Evolutionary conservation across 2,329 filamentous ascomycete genomes (phyloP).

Genomic region (Neocatenulostroma microsporum): DNA sequence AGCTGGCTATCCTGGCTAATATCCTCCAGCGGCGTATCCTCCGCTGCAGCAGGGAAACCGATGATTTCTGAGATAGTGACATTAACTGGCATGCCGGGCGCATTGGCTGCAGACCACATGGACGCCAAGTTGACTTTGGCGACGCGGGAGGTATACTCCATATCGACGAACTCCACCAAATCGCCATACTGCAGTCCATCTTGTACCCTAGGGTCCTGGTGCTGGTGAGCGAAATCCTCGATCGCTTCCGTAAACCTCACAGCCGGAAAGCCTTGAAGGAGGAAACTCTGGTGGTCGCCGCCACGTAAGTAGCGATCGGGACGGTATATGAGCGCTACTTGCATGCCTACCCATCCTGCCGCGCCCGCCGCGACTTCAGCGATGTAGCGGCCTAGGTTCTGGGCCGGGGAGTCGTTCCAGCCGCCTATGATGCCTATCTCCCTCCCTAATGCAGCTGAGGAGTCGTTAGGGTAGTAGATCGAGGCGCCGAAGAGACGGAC

Average conservation of each 20-base stretch:
- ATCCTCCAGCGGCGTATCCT: conserved; percentile 17
- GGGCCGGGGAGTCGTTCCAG: conserved; percentile 50
- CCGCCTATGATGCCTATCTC: conserved; percentile 39
- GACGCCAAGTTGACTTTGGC: conserved; percentile 49
- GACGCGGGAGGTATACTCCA: conserved; percentile 47
- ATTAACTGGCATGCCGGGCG: conserved; percentile 45
- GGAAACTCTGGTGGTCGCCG: conserved; percentile 50
- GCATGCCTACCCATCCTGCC: conserved; percentile 47
- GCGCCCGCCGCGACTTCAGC: conserved; percentile 48
- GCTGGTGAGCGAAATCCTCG: conserved; percentile 52
- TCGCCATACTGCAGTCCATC: conserved; percentile 50
- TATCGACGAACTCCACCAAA: conserved; percentile 50
- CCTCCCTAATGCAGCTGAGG: conserved; percentile 33
- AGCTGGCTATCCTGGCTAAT: conserved; percentile 43
- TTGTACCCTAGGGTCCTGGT: conserved; percentile 46
- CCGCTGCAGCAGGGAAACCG: conserved; percentile 20
- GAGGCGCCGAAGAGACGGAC: conserved; percentile 46
- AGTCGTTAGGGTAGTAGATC: conserved; percentile 42
- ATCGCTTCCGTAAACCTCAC: conserved; percentile 52
- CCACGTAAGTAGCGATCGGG: conserved; percentile 50
- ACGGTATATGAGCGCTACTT: conserved; percentile 49
- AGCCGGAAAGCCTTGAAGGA: conserved; percentile 48
- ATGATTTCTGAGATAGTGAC: conserved; percentile 35
- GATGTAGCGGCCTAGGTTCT: conserved; percentile 49
- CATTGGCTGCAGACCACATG: conserved; percentile 48